A percentile compares a stretch with the other conserved stretches of the same genome.
Evolutionary conservation across 371 early-diverging fungal species (phyloP).

Genomic region (Nematocida homosporus): DNA sequence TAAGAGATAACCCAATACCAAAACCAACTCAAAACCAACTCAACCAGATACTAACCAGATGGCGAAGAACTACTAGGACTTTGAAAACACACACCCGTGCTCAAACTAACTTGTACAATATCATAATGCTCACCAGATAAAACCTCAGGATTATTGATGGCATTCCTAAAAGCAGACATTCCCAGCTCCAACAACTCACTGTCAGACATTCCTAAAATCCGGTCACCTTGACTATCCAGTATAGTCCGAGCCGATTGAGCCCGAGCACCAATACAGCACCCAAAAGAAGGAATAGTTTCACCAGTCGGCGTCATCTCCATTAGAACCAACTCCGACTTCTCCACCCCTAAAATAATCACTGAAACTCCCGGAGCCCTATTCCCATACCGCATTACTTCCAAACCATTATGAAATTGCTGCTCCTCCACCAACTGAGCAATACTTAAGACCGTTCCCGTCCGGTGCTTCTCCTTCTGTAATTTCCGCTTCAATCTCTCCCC

Average conservation of each 20-base stretch:
- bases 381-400: conserved; percentile 52
- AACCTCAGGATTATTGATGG: conserved; percentile 53
- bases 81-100: background rate
- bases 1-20: too few relatives aligned
- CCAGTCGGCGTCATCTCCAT: conserved; percentile 65
- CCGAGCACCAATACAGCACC: conserved; percentile 64
- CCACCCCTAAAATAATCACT: conserved; percentile 62
- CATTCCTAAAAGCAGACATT: conserved; percentile 65
- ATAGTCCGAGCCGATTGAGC: conserved; percentile 68
- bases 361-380: conserved; percentile 62
- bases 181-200: conserved; percentile 61
- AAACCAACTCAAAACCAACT: too few relatives aligned
- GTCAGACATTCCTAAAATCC: conserved; percentile 40
- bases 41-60: background rate
- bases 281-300: conserved; percentile 49
- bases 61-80: background rate
- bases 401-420: conserved; percentile 34
- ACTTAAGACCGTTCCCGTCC: conserved; percentile 18
- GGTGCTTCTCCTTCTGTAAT: conserved; percentile 56
- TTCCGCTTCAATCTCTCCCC: conserved; percentile 61
- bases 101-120: conserved; percentile 3
- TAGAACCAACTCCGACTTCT: conserved; percentile 58
- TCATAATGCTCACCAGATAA: conserved; percentile 10
- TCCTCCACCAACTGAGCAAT: conserved; percentile 24
- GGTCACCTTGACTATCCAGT: conserved; percentile 56